These are phyloP conservation scores for Phytophthora constricta DNA, from an alignment of 352 stramenopile genomes.

Conservation along the genomic window DNA sequence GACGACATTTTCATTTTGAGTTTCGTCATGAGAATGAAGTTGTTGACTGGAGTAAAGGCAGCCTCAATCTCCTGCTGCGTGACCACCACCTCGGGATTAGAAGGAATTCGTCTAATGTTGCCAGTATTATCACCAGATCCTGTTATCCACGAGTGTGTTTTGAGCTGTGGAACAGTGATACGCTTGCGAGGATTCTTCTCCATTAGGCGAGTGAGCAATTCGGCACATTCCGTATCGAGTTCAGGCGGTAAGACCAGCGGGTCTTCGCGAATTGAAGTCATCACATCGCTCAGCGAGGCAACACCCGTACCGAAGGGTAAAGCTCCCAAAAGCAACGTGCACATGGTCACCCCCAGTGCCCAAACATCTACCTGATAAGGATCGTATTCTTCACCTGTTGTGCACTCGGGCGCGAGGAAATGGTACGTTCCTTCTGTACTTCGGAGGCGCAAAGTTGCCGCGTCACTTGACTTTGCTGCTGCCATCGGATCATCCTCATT, in stretches of 20 bases:
- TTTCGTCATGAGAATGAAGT: conserved; percentile 81
- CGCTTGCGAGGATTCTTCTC: conserved; percentile 63
- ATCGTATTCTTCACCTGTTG: conserved; percentile 75
- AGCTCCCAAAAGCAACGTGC: conserved; percentile 63
- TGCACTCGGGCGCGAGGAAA: conserved; percentile 86
- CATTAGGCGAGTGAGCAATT: conserved; percentile 56
- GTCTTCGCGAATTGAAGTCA: conserved; percentile 76
- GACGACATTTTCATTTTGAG: conserved; percentile 81
- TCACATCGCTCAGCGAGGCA: conserved; percentile 64
- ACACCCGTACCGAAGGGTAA: conserved; percentile 76
- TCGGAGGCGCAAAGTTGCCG: conserved; percentile 39
- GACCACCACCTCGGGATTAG: conserved; percentile 42
- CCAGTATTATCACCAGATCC: neutral
- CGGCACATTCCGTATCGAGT: conserved; percentile 51
- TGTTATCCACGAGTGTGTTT: conserved; percentile 58
- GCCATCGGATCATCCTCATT: conserved; percentile 45
- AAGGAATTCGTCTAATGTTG: neutral
- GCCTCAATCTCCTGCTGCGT: conserved; percentile 72
- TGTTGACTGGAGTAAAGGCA: conserved; percentile 82
- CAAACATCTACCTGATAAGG: conserved; percentile 85
- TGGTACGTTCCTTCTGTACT: conserved; percentile 90
- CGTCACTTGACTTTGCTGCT: conserved; percentile 1
- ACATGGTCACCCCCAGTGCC: conserved; percentile 85
- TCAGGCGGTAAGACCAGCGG: conserved; percentile 42
- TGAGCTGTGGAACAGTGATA: conserved; percentile 63